A percentile compares a stretch with the other conserved stretches of the same genome.
Evolutionary conservation across 2,329 filamentous ascomycete species (phyloP).

Genomic region (Apiospora kogelbergensis): DNA sequence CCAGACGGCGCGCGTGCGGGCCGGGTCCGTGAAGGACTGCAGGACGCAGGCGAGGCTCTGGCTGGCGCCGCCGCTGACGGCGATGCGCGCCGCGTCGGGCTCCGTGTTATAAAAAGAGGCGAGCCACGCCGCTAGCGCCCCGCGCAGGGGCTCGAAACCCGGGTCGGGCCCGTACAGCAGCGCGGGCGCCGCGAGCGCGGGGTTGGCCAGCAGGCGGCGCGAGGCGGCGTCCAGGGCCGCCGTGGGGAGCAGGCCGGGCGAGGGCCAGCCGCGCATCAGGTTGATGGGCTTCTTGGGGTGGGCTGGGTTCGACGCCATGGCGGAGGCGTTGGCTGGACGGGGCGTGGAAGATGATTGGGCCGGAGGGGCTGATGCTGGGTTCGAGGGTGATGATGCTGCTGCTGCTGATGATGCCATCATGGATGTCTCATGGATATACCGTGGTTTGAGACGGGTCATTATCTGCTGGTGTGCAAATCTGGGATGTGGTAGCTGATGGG

Average conservation of each 20-base stretch:
- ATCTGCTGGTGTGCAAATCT: background rate
- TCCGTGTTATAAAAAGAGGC: slow-evolving; percentile 53
- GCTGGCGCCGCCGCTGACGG: slow-evolving; percentile 81
- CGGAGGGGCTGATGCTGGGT: background rate
- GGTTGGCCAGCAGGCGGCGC: slow-evolving; percentile 59
- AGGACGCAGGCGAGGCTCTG: slow-evolving; percentile 79
- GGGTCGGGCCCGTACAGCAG: slow-evolving; percentile 78
- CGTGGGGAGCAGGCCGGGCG: slow-evolving; percentile 62
- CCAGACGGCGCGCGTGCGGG: slow-evolving; percentile 74
- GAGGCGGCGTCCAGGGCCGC: slow-evolving; percentile 61
- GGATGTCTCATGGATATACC: background rate
- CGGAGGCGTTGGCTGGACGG: background rate
- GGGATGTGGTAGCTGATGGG: background rate
- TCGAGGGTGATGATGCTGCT: no score
- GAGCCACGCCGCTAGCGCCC: slow-evolving; percentile 71
- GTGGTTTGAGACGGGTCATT: background rate
- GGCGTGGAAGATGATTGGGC: background rate
- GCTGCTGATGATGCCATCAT: background rate
- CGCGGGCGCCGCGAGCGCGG: slow-evolving; percentile 58
- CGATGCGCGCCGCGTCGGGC: slow-evolving; percentile 58
- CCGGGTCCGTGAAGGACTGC: slow-evolving; percentile 77
- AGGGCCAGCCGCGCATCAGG: slow-evolving; percentile 69
- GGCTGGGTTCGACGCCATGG: background rate
- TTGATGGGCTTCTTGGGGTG: slow-evolving; percentile 52
- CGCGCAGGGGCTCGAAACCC: slow-evolving; percentile 69